Evolutionary conservation across 495 filamentous ascomycete species (phyloP), one percentile per base, ranked within the genome.

Genomic region (Pyronema domesticum): DNA sequence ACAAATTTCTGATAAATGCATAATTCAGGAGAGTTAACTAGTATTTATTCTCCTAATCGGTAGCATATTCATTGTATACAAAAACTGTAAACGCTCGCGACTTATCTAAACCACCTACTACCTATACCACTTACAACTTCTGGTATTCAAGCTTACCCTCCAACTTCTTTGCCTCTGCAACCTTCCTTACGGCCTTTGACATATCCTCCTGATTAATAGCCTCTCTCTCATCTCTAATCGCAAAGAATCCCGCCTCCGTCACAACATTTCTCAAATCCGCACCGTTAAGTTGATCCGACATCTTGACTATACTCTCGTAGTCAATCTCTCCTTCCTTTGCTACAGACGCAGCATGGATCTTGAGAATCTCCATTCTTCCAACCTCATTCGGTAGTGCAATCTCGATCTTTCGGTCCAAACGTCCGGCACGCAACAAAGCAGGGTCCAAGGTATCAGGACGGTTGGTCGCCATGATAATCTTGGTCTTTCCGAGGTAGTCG

Each of bases 381-480:
- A 96, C 91, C 72, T 99, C 93, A 64, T 99, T 99, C n/a, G 93
- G 93, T 43, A 99, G 73, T 34, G 93, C 89, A 61, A 99, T 95
- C 74, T 99, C 93, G 64, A 99, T 91, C 77, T 99, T 99, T 55
- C 93, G 77, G 68, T 99, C 93, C 59, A 99, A 72, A 64, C 93
- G 81, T 56, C 93, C 93, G 17, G 93, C 93, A 70, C 93, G 80
- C 51, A 99, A 73, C 55, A 99, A 73, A 8, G 93, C 93, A 8
- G 93, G 93, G 67, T 99, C 93, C 15, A 99, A 79, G 1, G 93
- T 99, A 68, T 99, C 93, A 11, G 93, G 93, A 68, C 93, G 78
- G 74, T 99, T 99, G 36, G 93, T 99, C 30, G 93, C 93, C 93
- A 99, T 99, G 72, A 96, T 99, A 70, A 99, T 99, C 74, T 99